Percentiles rank a stretch among this genome's conserved stretches.
phyloP scores from a whole-genome alignment of 208 protist genomes.

The Wallacemonas sp. region DNA sequence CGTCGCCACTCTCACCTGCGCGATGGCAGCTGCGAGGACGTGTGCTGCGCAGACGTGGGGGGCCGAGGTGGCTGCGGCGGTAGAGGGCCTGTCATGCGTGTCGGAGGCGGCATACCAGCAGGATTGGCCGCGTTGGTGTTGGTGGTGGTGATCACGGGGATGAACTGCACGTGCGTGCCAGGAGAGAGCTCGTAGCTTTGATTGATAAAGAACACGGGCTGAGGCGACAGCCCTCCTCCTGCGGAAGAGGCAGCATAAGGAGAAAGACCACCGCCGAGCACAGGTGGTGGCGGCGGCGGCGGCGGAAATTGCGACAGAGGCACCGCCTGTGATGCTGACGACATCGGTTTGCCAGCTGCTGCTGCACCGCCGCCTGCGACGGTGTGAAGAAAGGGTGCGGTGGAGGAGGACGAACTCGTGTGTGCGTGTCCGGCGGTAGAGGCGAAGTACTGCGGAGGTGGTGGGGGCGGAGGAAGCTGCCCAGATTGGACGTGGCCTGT shows the following conservation, averaged over 20 bases:
- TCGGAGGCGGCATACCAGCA: not conserved
- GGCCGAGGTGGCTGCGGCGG: not conserved
- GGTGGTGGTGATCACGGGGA: slow-evolving; percentile 55
- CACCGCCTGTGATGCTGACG: not conserved
- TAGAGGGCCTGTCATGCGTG: not conserved
- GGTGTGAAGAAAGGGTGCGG: slow-evolving; percentile 14
- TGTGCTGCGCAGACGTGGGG: too few relatives aligned
- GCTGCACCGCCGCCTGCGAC: slow-evolving; percentile 19
- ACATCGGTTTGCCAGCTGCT: too few relatives aligned
- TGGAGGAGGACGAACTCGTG: slow-evolving; percentile 3
- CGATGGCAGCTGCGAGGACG: too few relatives aligned
- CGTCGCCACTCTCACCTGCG: too few relatives aligned
- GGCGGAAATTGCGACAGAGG: not conserved
- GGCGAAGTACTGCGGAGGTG: slow-evolving; percentile 7
- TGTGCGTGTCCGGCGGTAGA: not conserved
- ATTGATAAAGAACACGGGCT: slow-evolving; percentile 52
- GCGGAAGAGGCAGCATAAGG: not conserved
- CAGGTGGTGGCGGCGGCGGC: slow-evolving; percentile 6
- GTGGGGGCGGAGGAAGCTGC: not conserved
- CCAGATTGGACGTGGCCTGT: not conserved
- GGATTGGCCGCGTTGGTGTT: not conserved
- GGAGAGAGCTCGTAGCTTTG: slow-evolving; percentile 55
- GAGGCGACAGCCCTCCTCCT: slow-evolving; percentile 15
- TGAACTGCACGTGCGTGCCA: slow-evolving; percentile 52
- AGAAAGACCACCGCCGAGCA: slow-evolving; percentile 15